phyloP scores from a whole-genome alignment of 179 eudicot species.

The Beta macrorhiza region DNA sequence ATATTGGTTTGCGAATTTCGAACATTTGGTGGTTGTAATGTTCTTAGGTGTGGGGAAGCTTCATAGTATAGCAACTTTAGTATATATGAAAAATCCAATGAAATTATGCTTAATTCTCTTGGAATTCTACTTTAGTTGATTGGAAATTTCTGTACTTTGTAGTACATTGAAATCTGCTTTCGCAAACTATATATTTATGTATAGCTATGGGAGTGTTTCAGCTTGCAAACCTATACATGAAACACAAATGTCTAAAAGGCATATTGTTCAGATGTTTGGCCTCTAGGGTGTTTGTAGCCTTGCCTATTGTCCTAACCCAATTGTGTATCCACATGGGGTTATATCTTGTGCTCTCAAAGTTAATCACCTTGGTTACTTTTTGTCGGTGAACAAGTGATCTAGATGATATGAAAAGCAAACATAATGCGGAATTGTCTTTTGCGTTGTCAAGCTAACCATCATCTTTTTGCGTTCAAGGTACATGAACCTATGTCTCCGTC shows the following conservation, averaged over 20 bases:
- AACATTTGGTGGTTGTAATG: neutral
- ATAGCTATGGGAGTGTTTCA: neutral
- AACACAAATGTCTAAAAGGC: neutral
- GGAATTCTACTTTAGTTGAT: neutral
- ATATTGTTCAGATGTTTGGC: neutral
- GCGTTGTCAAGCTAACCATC: neutral
- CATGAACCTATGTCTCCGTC: neutral
- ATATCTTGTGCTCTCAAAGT: neutral
- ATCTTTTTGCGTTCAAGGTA: neutral
- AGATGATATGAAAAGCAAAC: slow-evolving; percentile 1
- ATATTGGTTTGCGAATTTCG: neutral
- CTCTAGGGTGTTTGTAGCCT: neutral
- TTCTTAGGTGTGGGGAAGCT: neutral
- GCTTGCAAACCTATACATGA: neutral
- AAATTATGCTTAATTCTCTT: neutral
- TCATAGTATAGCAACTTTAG: too few species aligned
- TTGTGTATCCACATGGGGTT: neutral
- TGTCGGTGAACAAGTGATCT: neutral
- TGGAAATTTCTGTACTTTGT: neutral
- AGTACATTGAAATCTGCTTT: neutral
- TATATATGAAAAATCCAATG: neutral
- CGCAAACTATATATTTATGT: neutral
- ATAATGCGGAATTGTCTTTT: neutral
- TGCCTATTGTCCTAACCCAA: neutral
- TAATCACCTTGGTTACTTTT: neutral